A percentile compares a stretch with the other conserved stretches of the same genome.
phyloP scores from a whole-genome alignment of 2,329 filamentous ascomycete genomes.

The Phaeosphaeria sp. region DNA sequence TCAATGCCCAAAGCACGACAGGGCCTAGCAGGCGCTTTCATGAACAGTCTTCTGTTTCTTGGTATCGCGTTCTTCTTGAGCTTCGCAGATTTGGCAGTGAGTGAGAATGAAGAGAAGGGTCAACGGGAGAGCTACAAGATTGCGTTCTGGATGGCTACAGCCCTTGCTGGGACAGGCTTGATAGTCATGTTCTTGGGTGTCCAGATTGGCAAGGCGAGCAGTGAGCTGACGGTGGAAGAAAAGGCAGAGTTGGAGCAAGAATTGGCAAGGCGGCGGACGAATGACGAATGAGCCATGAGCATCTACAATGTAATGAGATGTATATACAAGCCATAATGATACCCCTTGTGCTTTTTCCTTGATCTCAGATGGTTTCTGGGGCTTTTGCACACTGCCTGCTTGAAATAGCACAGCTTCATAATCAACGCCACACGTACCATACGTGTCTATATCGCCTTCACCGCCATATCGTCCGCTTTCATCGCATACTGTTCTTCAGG shows the following conservation, averaged over 20 bases:
- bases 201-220: constrained; percentile 45
- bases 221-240: constrained; percentile 44
- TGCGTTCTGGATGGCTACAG: constrained; percentile 47
- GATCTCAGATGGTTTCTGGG: background rate
- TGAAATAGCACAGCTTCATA: background rate
- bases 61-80: constrained; percentile 46
- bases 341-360: background rate
- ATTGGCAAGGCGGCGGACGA: constrained; percentile 23
- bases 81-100: constrained; percentile 45
- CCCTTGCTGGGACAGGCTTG: constrained; percentile 32
- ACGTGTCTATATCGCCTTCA: background rate
- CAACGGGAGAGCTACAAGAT: constrained; percentile 44
- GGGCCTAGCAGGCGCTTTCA: constrained; percentile 45
- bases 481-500: background rate
- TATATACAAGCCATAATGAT: background rate
- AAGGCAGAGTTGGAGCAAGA: constrained; percentile 38
- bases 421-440: background rate
- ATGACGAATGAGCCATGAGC: background rate
- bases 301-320: background rate
- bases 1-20: constrained; percentile 43
- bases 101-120: constrained; percentile 38
- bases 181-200: constrained; percentile 47
- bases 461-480: background rate
- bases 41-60: constrained; percentile 45
- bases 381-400: background rate